Percentiles rank a stretch among this genome's conserved stretches.
Evolutionary conservation across 805 yeast genomes (phyloP).

Genomic region (Ogataea pini): DNA sequence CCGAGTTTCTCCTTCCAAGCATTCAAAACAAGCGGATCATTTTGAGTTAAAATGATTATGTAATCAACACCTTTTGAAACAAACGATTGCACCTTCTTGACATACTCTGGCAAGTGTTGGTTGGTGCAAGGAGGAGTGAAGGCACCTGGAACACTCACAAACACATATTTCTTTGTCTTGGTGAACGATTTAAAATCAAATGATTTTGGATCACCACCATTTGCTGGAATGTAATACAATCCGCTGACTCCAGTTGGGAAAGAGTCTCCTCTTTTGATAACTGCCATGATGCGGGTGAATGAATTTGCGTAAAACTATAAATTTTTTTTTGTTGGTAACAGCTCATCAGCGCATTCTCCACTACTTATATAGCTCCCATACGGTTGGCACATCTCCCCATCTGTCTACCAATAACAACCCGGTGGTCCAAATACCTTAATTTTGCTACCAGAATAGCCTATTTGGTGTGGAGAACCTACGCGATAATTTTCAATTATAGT

Average conservation of each 20-base stretch:
- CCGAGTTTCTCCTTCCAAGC: slow-evolving; percentile 64
- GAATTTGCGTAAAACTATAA: too few species aligned
- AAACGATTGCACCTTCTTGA: slow-evolving; percentile 50
- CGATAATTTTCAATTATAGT: not conserved
- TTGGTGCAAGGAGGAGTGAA: slow-evolving; percentile 82
- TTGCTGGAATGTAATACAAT: slow-evolving; percentile 37
- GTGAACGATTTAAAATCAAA: slow-evolving; percentile 37
- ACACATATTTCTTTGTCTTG: slow-evolving; percentile 54
- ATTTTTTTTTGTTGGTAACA: not conserved
- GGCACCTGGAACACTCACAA: slow-evolving; percentile 84
- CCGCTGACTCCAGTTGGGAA: slow-evolving; percentile 39
- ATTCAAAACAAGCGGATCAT: slow-evolving; percentile 68
- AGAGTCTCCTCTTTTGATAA: slow-evolving; percentile 30
- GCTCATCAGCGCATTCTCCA: slow-evolving; percentile 4
- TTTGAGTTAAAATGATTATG: slow-evolving; percentile 62
- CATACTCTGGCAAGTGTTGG: slow-evolving; percentile 69
- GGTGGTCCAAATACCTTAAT: too few species aligned
- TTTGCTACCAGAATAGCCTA: slow-evolving; percentile 5
- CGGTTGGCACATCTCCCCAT: not conserved
- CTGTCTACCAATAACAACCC: too few species aligned
- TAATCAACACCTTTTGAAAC: slow-evolving; percentile 61
- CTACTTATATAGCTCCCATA: slow-evolving; percentile 8
- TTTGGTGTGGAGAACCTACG: slow-evolving; percentile 2
- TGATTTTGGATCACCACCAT: slow-evolving; percentile 36
- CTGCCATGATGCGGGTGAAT: slow-evolving; percentile 9